phyloP scores from a whole-genome alignment of 2,329 filamentous ascomycete species.

The Rutstroemia sydowiana region DNA sequence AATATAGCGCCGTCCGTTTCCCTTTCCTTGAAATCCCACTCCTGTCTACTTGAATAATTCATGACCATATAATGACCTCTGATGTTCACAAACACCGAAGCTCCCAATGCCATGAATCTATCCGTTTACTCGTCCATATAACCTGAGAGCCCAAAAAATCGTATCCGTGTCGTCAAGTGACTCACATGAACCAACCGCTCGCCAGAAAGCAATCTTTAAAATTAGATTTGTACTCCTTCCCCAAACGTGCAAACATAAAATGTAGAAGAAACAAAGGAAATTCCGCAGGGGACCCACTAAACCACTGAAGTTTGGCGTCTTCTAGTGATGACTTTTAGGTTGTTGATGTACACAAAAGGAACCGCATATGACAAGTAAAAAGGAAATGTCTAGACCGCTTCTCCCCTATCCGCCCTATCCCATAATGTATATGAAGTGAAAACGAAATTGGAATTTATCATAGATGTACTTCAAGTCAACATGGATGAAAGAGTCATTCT shows the following conservation, averaged over 20 bases:
- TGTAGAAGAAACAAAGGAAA: neutral
- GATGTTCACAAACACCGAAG: too few relatives aligned
- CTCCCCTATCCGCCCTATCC: neutral
- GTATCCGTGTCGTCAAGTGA: too few relatives aligned
- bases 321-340: neutral
- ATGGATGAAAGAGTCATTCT: slow-evolving; percentile 29
- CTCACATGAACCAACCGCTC: too few relatives aligned
- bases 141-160: too few relatives aligned
- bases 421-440: neutral
- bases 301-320: neutral
- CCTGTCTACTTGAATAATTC: too few relatives aligned
- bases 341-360: neutral
- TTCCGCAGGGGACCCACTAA: neutral
- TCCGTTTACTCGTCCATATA: too few relatives aligned
- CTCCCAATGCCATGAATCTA: neutral
- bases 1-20: neutral
- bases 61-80: too few relatives aligned
- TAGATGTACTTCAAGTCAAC: slow-evolving; percentile 9
- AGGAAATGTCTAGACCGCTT: neutral
- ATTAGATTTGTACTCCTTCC: too few relatives aligned
- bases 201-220: too few relatives aligned
- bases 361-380: neutral
- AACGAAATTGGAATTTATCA: slow-evolving; percentile 8
- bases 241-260: neutral
- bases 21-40: too few relatives aligned